phyloP scores from a whole-genome alignment of 345 rosid species.

The Toxicodendron radicans region DNA sequence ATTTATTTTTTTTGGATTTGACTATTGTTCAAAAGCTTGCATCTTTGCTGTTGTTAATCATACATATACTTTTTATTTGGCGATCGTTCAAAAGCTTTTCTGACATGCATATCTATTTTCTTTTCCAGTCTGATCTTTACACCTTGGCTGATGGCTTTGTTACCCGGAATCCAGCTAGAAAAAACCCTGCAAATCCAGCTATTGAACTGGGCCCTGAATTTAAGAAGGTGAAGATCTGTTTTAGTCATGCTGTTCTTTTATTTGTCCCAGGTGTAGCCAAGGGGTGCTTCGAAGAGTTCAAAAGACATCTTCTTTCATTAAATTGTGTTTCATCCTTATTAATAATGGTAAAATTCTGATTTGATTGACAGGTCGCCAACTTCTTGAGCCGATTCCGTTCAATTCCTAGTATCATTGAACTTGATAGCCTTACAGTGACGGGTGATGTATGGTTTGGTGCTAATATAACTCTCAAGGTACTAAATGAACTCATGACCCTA shows the following conservation, averaged over 20 bases:
- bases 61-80: background rate
- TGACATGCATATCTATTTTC: background rate
- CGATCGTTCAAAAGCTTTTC: constrained; percentile 5
- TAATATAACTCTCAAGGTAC: constrained; percentile 78
- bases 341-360: background rate
- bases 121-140: constrained; percentile 86
- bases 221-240: constrained; percentile 61
- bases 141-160: constrained; percentile 73
- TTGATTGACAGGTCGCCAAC: constrained; percentile 56
- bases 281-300: too few relatives aligned
- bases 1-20: background rate
- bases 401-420: constrained; percentile 89
- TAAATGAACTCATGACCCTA: background rate
- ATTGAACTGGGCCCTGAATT: constrained; percentile 94
- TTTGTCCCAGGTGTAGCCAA: background rate
- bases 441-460: constrained; percentile 94
- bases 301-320: too few relatives aligned
- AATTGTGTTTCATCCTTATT: background rate
- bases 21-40: background rate
- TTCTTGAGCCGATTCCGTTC: constrained; percentile 90
- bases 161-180: constrained; percentile 65
- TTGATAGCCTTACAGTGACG: constrained; percentile 85
- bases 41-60: constrained; percentile 1
- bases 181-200: constrained; percentile 75
- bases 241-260: background rate